Percentiles rank a stretch among this genome's conserved stretches.
phyloP scores from a whole-genome alignment of 306 rosid species.

The Dalbergia cochinchinensis region DNA sequence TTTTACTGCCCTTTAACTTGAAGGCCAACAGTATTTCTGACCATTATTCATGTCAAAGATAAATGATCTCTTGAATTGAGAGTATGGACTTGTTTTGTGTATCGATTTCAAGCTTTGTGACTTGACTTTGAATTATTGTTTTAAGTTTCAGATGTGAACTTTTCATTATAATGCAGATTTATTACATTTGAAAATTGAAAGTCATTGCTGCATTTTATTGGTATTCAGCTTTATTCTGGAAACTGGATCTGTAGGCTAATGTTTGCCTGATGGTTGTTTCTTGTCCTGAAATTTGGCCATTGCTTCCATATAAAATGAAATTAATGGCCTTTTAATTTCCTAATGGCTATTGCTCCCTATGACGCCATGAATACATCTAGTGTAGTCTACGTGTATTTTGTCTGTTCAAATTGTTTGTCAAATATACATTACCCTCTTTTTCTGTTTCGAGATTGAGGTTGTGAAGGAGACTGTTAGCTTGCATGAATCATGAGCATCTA shows the following conservation, averaged over 20 bases:
- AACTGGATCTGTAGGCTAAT: background rate
- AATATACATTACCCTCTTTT: background rate
- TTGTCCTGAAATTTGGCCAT: conserved; percentile 36
- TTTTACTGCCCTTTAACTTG: background rate
- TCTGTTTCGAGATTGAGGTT: conserved; percentile 26
- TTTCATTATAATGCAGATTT: background rate
- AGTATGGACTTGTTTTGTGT: conserved; percentile 1
- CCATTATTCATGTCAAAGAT: conserved; percentile 17
- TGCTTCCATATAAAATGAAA: conserved; percentile 20
- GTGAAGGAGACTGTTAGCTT: background rate
- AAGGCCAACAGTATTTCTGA: background rate
- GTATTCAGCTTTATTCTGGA: conserved; percentile 2
- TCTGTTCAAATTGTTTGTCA: background rate
- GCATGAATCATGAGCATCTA: background rate
- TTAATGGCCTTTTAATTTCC: background rate
- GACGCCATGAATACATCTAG: background rate
- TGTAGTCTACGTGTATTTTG: background rate
- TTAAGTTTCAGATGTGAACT: conserved; percentile 8
- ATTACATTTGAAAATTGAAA: conserved; percentile 1
- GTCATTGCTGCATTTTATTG: background rate
- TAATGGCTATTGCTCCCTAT: background rate
- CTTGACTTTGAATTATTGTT: conserved; percentile 16
- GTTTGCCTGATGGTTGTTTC: conserved; percentile 3
- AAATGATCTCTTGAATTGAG: conserved; percentile 16
- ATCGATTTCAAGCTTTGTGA: conserved; percentile 17